Evolutionary conservation across 2,329 filamentous ascomycete genomes (phyloP), one percentile per base, ranked within the genome.

Genomic region (Penicillium sp.): DNA sequence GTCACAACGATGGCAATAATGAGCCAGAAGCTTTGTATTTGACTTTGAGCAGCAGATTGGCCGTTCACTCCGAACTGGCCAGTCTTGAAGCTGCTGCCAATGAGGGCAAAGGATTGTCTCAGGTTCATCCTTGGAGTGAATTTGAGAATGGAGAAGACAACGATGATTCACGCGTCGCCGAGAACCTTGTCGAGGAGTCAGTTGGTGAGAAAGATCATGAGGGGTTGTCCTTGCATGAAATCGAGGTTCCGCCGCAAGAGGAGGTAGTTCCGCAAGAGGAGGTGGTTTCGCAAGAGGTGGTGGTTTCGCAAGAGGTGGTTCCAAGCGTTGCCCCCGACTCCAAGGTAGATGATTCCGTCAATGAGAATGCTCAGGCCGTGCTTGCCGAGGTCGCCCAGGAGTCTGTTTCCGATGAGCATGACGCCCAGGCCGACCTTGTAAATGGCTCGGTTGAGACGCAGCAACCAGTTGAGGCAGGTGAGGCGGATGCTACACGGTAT

Each of bases 11-110:
- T 69, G 84, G 81, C 25, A 72, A 79, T 42, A 75, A 81, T 54
- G 72, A 79, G 22, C 80, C 82, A 2, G 80, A 83, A 35, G 82
- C 85, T 15, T 78, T 89, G n/a, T 85, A 86, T 65, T 76, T 89
- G 57, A 79, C 79, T 10, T 76, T 90, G 53, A 78, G 76, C 54
- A 82, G 81, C 20, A 84, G 83, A 67, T 75, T 81, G 42, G 83
- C 82, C 50, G 83, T 88, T 67, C 74, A 78, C 3, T 79, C 80
- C 45, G 81, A 84, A 58, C 73, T 89, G 34, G 74, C 76, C 38
- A 78, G 81, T 62, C 78, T 90, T 49, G 75, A 78, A 47, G 74
- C 79, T 63, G 82, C 81, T 67, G 85, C 81, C 58, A 77, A 79
- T 20, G 79, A 84, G 65, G 85, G 86, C 17, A 84, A 84, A 71